Evolutionary conservation across 2,329 filamentous ascomycete species (phyloP).

Genomic region (Colletotrichum tofieldiae): DNA sequence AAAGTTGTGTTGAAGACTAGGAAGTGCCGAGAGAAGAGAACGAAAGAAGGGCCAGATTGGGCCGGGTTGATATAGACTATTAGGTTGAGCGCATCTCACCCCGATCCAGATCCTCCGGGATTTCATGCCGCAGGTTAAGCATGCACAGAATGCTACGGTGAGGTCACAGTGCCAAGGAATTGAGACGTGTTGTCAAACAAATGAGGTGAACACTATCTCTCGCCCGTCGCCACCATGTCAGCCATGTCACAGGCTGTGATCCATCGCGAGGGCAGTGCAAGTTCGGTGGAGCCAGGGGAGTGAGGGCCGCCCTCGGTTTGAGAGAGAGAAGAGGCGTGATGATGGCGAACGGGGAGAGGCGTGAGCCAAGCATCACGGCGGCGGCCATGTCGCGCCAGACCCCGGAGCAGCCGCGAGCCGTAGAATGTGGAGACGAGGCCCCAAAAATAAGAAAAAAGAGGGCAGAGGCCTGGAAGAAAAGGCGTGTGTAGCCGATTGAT

Average conservation of each 20-base stretch:
- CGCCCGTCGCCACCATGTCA: constrained; percentile 30
- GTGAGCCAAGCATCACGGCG: constrained; percentile 37
- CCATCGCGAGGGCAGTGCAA: constrained; percentile 39
- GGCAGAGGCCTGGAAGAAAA: not conserved
- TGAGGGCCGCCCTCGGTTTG: not conserved
- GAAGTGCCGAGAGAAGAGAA: constrained; percentile 26
- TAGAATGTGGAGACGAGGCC: constrained; percentile 28
- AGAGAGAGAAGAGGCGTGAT: constrained; percentile 17
- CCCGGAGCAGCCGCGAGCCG: constrained; percentile 35
- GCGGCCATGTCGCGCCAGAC: constrained; percentile 39
- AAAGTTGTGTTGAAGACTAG: constrained; percentile 19
- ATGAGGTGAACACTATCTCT: constrained; percentile 31
- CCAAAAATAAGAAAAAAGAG: constrained; percentile 27
- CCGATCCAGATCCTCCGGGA: constrained; percentile 31
- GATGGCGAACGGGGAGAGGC: constrained; percentile 12
- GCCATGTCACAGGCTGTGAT: constrained; percentile 40
- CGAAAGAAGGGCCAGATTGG: constrained; percentile 4
- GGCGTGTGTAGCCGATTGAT: constrained; percentile 29
- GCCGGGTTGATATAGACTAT: constrained; percentile 41
- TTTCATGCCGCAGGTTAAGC: constrained; percentile 9
- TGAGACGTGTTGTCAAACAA: constrained; percentile 41
- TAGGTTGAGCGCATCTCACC: constrained; percentile 21
- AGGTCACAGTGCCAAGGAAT: constrained; percentile 41
- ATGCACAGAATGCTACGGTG: constrained; percentile 19
- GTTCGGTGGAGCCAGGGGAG: constrained; percentile 16